Evolutionary conservation across 1,284 basidiomycete genomes (phyloP).

Genomic region (Fomitopsis schrenkii): DNA sequence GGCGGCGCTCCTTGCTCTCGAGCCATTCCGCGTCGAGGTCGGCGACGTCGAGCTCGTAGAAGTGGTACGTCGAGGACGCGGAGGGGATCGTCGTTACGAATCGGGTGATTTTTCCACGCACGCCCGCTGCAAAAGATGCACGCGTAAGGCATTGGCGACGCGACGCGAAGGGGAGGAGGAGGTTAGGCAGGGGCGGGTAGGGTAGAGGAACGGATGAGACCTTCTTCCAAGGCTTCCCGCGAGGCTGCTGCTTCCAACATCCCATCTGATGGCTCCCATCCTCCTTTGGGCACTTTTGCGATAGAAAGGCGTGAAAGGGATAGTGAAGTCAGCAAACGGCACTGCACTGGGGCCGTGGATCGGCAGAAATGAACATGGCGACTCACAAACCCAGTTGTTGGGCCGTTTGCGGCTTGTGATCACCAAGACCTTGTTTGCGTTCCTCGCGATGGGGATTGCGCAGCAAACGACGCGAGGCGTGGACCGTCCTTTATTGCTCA

Average conservation of each 20-base stretch:
- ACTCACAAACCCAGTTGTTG: conserved; percentile 83
- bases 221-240: conserved; percentile 88
- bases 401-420: conserved; percentile 78
- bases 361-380: conserved; percentile 6
- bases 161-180: conserved; percentile 27
- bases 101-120: conserved; percentile 73
- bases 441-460: conserved; percentile 73
- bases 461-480: conserved; percentile 81
- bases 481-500: conserved; percentile 75
- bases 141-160: conserved; percentile 19
- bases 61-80: conserved; percentile 76
- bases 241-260: conserved; percentile 78
- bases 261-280: conserved; percentile 77
- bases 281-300: conserved; percentile 75
- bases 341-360: conserved; percentile 2
- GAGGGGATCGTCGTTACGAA: conserved; percentile 75
- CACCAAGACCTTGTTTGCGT: conserved; percentile 71
- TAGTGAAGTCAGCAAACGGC: conserved; percentile 3
- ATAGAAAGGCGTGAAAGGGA: conserved; percentile 7
- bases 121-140: conserved; percentile 54
- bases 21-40: conserved; percentile 73
- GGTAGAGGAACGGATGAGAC: conserved; percentile 78
- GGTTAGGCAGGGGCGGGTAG: conserved; percentile 55
- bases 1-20: conserved; percentile 66
- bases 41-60: conserved; percentile 79